Conservation (phyloP, 2,329 filamentous ascomycete species). For the Claviceps paspali region DNA sequence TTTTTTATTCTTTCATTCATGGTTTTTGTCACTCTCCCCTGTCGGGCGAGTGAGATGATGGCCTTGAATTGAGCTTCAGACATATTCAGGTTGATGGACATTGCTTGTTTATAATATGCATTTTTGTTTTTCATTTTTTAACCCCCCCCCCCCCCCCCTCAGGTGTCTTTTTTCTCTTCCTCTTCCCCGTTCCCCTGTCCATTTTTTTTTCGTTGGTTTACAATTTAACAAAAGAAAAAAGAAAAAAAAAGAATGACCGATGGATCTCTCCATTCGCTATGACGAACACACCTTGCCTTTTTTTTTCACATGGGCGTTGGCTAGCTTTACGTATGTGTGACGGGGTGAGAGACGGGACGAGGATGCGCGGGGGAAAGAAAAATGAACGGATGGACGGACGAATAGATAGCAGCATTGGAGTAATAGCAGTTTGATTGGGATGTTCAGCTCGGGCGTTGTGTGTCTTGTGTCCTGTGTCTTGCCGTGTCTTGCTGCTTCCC, state of each 20-base stretch:
- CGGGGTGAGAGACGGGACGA: too few species aligned
- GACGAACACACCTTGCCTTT: slow-evolving; percentile 1
- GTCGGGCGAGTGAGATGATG: not conserved
- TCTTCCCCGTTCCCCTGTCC: too few species aligned
- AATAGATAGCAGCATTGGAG: too few species aligned
- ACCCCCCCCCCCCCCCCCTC: too few species aligned
- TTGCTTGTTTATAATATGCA: slow-evolving; percentile 1
- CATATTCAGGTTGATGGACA: slow-evolving; percentile 3
- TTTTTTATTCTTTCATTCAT: too few species aligned
- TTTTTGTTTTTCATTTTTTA: not conserved
- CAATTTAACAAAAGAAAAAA: not conserved
- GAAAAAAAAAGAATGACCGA: not conserved
- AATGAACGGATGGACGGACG: too few species aligned
- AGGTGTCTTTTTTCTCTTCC: not conserved
- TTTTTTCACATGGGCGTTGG: not conserved
- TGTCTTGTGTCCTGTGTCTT: too few species aligned
- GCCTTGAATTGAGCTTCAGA: slow-evolving; percentile 1
- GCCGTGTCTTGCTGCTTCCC: too few species aligned
- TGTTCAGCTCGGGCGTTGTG: too few species aligned
- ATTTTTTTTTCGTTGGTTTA: slow-evolving; percentile 1
- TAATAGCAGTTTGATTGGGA: too few species aligned
- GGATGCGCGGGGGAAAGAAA: too few species aligned
- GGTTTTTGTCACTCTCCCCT: not conserved
- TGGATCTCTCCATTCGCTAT: not conserved
- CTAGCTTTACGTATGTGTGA: too few species aligned